phyloP scores from a whole-genome alignment of 352 stramenopile genomes.

The Phytophthora cajani region DNA sequence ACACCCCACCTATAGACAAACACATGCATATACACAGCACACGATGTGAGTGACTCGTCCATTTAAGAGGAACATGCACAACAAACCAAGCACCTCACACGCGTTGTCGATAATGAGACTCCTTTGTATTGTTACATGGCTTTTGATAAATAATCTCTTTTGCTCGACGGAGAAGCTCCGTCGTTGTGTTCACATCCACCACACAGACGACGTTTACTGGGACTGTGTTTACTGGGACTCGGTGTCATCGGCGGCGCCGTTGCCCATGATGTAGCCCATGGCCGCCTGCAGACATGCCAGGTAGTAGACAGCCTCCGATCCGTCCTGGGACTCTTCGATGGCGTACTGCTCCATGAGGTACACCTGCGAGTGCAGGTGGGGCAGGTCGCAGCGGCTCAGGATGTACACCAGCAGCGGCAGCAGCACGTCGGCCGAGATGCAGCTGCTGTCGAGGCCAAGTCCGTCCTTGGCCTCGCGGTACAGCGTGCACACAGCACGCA shows the following conservation, averaged over 20 bases:
- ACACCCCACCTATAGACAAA: slow-evolving; percentile 7
- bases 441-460: slow-evolving; percentile 52
- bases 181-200: slow-evolving; percentile 29
- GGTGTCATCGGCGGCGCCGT: slow-evolving; percentile 22
- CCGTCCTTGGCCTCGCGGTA: slow-evolving; percentile 65
- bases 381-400: slow-evolving; percentile 69
- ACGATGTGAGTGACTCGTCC: slow-evolving; percentile 8
- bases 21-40: slow-evolving; percentile 9
- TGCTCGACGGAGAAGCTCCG: slow-evolving; percentile 21
- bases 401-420: slow-evolving; percentile 80
- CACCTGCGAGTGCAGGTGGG: slow-evolving; percentile 79
- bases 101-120: slow-evolving; percentile 29
- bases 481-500: slow-evolving; percentile 69
- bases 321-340: slow-evolving; percentile 70
- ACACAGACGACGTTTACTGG: slow-evolving; percentile 19
- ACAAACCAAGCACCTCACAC: slow-evolving; percentile 3
- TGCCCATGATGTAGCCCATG: slow-evolving; percentile 81
- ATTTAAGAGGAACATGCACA: not conserved
- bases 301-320: slow-evolving; percentile 85
- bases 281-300: slow-evolving; percentile 79
- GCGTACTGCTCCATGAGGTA: slow-evolving; percentile 83
- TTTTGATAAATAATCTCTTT: slow-evolving; percentile 42
- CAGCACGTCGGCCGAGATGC: slow-evolving; percentile 81
- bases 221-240: slow-evolving; percentile 24
- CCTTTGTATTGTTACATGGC: slow-evolving; percentile 45